These are phyloP conservation scores for Coniosporium apollinis DNA, from an alignment of 495 filamentous ascomycete genomes.

Conservation along the genomic window DNA sequence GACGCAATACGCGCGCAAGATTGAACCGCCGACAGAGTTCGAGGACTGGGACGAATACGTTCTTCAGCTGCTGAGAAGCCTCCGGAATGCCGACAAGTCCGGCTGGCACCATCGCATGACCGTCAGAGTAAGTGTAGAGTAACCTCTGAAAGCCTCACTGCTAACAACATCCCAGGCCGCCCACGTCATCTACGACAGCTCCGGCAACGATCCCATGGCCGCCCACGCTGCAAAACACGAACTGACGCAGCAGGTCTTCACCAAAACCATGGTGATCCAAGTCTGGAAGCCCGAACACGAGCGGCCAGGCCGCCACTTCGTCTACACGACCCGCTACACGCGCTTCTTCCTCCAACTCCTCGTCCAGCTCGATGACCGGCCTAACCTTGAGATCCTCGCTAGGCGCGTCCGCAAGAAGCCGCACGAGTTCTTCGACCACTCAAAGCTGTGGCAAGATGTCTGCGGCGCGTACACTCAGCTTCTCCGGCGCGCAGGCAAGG, in stretches of 20 bases:
- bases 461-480: slow-evolving; percentile 57
- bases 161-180: slow-evolving; percentile 27
- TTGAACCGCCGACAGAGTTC: slow-evolving; percentile 27
- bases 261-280: slow-evolving; percentile 84
- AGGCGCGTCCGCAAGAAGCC: slow-evolving; percentile 69
- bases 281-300: slow-evolving; percentile 95
- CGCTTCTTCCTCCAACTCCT: slow-evolving; percentile 62
- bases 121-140: slow-evolving; percentile 35
- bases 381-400: slow-evolving; percentile 63
- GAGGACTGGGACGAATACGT: slow-evolving; percentile 64
- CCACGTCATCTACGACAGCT: slow-evolving; percentile 51
- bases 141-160: no score
- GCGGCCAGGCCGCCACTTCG: slow-evolving; percentile 78
- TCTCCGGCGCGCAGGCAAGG: slow-evolving; percentile 48
- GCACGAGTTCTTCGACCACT: slow-evolving; percentile 71
- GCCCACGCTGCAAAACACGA: slow-evolving; percentile 55
- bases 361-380: slow-evolving; percentile 55
- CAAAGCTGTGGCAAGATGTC: slow-evolving; percentile 67
- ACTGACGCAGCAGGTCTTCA: slow-evolving; percentile 75
- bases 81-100: slow-evolving; percentile 76
- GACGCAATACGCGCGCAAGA: slow-evolving; percentile 39
- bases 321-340: slow-evolving; percentile 84
- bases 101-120: slow-evolving; percentile 97
- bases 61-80: slow-evolving; percentile 49
- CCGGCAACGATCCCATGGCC: slow-evolving; percentile 25